A percentile compares a stretch with the other conserved stretches of the same genome.
These are phyloP conservation scores for Globisporangium rhizosaccharum DNA, from an alignment of 352 stramenopile genomes.

Conservation along the genomic window DNA sequence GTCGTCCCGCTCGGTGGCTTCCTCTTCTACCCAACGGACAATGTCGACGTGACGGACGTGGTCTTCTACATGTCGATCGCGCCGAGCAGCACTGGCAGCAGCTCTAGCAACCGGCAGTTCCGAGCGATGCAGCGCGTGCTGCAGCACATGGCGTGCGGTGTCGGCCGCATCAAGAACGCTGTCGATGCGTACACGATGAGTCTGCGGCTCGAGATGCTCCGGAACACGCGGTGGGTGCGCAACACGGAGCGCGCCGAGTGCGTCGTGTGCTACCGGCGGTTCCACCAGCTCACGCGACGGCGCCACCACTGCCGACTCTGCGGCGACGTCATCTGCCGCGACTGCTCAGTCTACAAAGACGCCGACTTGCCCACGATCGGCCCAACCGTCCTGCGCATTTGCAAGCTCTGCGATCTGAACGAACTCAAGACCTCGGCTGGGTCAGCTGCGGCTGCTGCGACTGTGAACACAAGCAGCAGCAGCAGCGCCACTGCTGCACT, in stretches of 20 bases:
- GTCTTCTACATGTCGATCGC: constrained; percentile 69
- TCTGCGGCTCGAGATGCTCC: constrained; percentile 47
- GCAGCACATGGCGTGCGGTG: constrained; percentile 46
- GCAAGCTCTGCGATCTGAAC: constrained; percentile 43
- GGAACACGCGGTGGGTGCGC: constrained; percentile 44
- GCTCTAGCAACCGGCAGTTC: constrained; percentile 55
- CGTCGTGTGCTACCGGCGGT: constrained; percentile 55
- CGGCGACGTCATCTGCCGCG: constrained; percentile 66
- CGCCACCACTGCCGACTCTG: constrained; percentile 76
- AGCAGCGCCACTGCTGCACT: neutral
- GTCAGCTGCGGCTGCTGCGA: constrained; percentile 7
- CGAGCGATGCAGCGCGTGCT: constrained; percentile 50
- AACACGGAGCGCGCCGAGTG: constrained; percentile 54
- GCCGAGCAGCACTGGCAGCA: constrained; percentile 14
- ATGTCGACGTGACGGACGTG: constrained; percentile 58
- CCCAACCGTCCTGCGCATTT: constrained; percentile 61
- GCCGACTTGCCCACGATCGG: constrained; percentile 61
- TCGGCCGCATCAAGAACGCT: constrained; percentile 47
- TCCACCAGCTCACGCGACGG: constrained; percentile 58
- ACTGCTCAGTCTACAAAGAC: constrained; percentile 71
- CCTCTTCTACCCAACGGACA: constrained; percentile 59
- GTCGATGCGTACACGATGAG: constrained; percentile 62
- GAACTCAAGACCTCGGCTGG: constrained; percentile 15
- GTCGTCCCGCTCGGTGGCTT: constrained; percentile 62
- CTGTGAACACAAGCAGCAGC: neutral